These are phyloP conservation scores for Aciculosporium take DNA, from an alignment of 2,329 filamentous ascomycete species.

Conservation along the genomic window DNA sequence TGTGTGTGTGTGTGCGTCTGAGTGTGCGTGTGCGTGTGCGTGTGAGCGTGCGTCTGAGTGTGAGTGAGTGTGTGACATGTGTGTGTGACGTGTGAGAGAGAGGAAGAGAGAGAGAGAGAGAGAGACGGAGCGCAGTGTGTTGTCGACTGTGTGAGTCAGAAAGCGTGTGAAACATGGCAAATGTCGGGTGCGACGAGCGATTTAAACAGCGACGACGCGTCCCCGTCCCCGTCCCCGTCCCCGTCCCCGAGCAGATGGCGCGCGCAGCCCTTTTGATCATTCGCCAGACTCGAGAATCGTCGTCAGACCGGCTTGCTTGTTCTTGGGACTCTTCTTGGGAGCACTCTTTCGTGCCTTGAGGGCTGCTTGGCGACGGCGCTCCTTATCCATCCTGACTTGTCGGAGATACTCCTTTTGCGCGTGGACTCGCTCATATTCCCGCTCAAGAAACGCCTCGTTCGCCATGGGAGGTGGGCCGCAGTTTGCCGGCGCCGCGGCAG, in stretches of 20 bases:
- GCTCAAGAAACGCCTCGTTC: slow-evolving; percentile 34
- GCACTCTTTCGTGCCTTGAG: slow-evolving; percentile 20
- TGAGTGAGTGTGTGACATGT: too few species aligned
- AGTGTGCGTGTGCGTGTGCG: too few species aligned
- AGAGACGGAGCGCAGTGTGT: background rate
- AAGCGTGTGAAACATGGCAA: slow-evolving; percentile 4
- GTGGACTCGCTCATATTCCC: slow-evolving; percentile 35
- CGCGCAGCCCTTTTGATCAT: background rate
- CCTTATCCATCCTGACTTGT: slow-evolving; percentile 39
- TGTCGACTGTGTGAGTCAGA: background rate
- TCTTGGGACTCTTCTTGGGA: slow-evolving; percentile 36
- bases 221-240: background rate
- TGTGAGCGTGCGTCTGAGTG: too few species aligned
- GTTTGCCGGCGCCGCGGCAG: slow-evolving; percentile 11
- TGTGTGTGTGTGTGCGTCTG: too few species aligned
- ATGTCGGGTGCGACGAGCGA: too few species aligned
- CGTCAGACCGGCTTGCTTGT: slow-evolving; percentile 35
- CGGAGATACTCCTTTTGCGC: slow-evolving; percentile 39
- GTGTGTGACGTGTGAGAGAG: too few species aligned
- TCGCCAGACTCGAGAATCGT: slow-evolving; percentile 35
- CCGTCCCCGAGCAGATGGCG: too few species aligned
- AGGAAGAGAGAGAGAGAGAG: background rate
- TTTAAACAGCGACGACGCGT: background rate
- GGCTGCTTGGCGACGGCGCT: slow-evolving; percentile 31
- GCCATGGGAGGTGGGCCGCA: slow-evolving; percentile 23